Evolutionary conservation across 805 yeast genomes (phyloP).

Genomic region (Danielia reshetovae): DNA sequence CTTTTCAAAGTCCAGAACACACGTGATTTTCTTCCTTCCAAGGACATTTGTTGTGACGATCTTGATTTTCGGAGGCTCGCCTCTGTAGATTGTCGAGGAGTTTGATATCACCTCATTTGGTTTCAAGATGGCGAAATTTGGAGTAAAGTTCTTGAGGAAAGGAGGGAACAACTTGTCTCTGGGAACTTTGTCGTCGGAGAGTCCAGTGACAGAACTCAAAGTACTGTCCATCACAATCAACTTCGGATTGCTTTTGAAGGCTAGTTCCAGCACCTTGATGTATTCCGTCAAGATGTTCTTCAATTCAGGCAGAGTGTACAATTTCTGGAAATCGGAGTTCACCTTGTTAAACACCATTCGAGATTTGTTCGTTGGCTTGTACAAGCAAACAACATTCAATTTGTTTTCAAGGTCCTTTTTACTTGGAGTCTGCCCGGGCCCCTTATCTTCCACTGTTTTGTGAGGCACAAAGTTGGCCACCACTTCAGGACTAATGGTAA

Average conservation of each 20-base stretch:
- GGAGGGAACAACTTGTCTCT: slow-evolving; percentile 45
- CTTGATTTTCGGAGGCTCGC: slow-evolving; percentile 62
- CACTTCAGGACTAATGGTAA: slow-evolving; percentile 20
- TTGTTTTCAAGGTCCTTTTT: slow-evolving; percentile 23
- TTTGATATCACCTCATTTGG: slow-evolving; percentile 35
- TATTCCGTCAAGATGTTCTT: slow-evolving; percentile 52
- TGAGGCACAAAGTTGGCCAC: slow-evolving; percentile 66
- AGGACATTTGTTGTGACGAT: slow-evolving; percentile 71
- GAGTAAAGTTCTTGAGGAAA: slow-evolving; percentile 46
- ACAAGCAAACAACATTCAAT: slow-evolving; percentile 37
- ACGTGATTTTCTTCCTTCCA: slow-evolving; percentile 78
- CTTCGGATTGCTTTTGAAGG: slow-evolving; percentile 49
- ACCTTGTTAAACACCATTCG: slow-evolving; percentile 44
- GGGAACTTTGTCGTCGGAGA: slow-evolving; percentile 23
- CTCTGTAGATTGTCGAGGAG: slow-evolving; percentile 36
- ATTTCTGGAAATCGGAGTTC: slow-evolving; percentile 31
- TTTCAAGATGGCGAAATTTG: slow-evolving; percentile 45
- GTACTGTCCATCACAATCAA: slow-evolving; percentile 52
- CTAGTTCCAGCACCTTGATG: slow-evolving; percentile 49
- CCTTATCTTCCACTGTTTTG: slow-evolving; percentile 26
- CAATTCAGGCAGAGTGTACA: slow-evolving; percentile 54
- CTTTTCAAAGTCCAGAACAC: slow-evolving; percentile 63
- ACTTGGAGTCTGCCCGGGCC: slow-evolving; percentile 19
- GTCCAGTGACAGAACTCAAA: slow-evolving; percentile 42
- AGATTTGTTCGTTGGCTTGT: slow-evolving; percentile 53